These are phyloP conservation scores for Pythium utonaiense DNA, from an alignment of 352 stramenopile genomes.

Conservation along the genomic window DNA sequence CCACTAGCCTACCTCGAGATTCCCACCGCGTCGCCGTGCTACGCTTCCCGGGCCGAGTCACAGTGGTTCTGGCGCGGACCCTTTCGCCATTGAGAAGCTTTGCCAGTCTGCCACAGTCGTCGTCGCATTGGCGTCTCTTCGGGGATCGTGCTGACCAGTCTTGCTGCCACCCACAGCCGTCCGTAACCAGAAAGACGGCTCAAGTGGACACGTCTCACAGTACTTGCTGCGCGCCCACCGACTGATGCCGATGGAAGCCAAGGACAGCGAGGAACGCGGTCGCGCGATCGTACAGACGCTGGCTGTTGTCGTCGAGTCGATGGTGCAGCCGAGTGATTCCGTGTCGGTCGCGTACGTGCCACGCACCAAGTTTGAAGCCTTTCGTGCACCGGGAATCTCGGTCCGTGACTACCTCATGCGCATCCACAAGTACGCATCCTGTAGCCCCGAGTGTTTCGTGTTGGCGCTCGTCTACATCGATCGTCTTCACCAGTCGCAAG, in stretches of 20 bases:
- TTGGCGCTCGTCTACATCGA: conserved; percentile 99
- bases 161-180: not conserved
- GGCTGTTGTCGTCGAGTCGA: conserved; percentile 71
- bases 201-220: not conserved
- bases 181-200: conserved; percentile 1
- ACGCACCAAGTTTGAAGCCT: conserved; percentile 84
- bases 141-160: conserved; percentile 1
- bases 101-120: not conserved
- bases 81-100: not conserved
- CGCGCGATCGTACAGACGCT: conserved; percentile 79
- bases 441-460: conserved; percentile 98
- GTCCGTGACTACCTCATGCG: conserved; percentile 80
- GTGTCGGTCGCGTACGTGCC: conserved; percentile 51
- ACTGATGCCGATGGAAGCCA: conserved; percentile 31
- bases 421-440: conserved; percentile 98
- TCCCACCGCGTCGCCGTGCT: not conserved
- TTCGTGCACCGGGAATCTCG: conserved; percentile 76
- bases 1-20: not conserved
- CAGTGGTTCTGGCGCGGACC: not conserved
- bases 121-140: conserved; percentile 3
- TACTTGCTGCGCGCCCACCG: not conserved
- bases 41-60: not conserved
- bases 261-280: conserved; percentile 69
- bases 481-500: conserved; percentile 95
- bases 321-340: conserved; percentile 66